Percentiles rank a stretch among this genome's conserved stretches.
Evolutionary conservation across 2,329 filamentous ascomycete species (phyloP).

Genomic region (Cladophialophora immunda): DNA sequence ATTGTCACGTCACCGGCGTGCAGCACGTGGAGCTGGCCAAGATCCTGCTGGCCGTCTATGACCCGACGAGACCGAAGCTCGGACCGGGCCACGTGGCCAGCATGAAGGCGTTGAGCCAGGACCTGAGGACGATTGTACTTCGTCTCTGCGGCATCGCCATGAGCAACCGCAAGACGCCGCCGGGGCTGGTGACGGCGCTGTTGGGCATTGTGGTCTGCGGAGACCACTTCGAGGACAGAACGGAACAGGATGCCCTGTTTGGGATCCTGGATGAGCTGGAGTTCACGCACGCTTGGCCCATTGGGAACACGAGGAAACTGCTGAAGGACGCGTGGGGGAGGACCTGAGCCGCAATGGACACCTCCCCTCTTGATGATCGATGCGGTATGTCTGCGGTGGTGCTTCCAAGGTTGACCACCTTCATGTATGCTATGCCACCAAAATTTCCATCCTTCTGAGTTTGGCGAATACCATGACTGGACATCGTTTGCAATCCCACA

Average conservation of each 20-base stretch:
- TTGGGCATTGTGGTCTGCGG: slow-evolving; percentile 48
- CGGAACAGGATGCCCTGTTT: slow-evolving; percentile 45
- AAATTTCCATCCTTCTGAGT: background rate
- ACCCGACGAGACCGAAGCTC: slow-evolving; percentile 62
- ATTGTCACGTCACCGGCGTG: slow-evolving; percentile 67
- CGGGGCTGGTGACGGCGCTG: slow-evolving; percentile 59
- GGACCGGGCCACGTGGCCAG: slow-evolving; percentile 46
- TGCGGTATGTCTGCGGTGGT: background rate
- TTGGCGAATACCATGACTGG: too few relatives aligned
- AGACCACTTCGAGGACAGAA: slow-evolving; percentile 43
- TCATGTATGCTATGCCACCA: background rate
- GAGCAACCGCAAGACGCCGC: slow-evolving; percentile 65
- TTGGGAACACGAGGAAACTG: slow-evolving; percentile 56
- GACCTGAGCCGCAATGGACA: background rate
- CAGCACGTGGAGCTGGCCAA: slow-evolving; percentile 68
- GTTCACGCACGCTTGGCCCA: slow-evolving; percentile 61
- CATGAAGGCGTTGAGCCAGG: slow-evolving; percentile 34
- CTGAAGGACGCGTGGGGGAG: slow-evolving; percentile 59
- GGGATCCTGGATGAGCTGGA: slow-evolving; percentile 55
- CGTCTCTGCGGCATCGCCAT: slow-evolving; percentile 67
- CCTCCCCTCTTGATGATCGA: slow-evolving; percentile 2
- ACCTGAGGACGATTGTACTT: slow-evolving; percentile 54
- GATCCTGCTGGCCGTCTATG: slow-evolving; percentile 65
- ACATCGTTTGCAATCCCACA: too few relatives aligned
- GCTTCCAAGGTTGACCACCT: background rate